Conservation (phyloP, 371 early-diverging fungal genomes). For the Haplosporangium sp. region DNA sequence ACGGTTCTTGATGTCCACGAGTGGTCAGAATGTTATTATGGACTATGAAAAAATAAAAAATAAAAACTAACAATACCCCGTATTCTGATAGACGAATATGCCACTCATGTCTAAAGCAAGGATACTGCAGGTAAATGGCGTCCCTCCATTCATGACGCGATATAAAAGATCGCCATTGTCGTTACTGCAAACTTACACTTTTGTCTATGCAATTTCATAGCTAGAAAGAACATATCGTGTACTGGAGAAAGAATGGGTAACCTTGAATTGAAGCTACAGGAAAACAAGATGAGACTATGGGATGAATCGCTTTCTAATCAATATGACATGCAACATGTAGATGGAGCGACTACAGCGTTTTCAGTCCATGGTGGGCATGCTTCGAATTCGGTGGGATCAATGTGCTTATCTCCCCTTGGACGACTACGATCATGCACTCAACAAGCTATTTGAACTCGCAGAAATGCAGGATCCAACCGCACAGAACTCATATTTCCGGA, state of each 20-base stretch:
- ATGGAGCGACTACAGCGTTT: slow-evolving; percentile 29
- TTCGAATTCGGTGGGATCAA: slow-evolving; percentile 44
- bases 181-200: not conserved
- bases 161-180: no score
- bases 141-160: not conserved
- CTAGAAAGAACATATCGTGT: slow-evolving; percentile 34
- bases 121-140: slow-evolving; percentile 29
- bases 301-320: not conserved
- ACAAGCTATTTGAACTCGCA: slow-evolving; percentile 35
- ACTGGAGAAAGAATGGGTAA: slow-evolving; percentile 53
- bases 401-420: slow-evolving; percentile 44
- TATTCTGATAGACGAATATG: slow-evolving; percentile 24
- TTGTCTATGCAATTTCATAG: slow-evolving; percentile 5
- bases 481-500: slow-evolving; percentile 15
- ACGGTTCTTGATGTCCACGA: not conserved
- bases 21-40: not conserved
- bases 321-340: slow-evolving; percentile 5
- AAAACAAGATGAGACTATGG: not conserved
- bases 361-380: slow-evolving; percentile 41
- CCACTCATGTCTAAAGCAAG: slow-evolving; percentile 50
- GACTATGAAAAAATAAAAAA: not conserved
- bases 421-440: slow-evolving; percentile 39
- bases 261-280: not conserved
- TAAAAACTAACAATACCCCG: not conserved
- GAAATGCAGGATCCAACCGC: slow-evolving; percentile 13